These are phyloP conservation scores for Aspergillus candidus DNA, from an alignment of 2,329 filamentous ascomycete genomes.

Conservation along the genomic window DNA sequence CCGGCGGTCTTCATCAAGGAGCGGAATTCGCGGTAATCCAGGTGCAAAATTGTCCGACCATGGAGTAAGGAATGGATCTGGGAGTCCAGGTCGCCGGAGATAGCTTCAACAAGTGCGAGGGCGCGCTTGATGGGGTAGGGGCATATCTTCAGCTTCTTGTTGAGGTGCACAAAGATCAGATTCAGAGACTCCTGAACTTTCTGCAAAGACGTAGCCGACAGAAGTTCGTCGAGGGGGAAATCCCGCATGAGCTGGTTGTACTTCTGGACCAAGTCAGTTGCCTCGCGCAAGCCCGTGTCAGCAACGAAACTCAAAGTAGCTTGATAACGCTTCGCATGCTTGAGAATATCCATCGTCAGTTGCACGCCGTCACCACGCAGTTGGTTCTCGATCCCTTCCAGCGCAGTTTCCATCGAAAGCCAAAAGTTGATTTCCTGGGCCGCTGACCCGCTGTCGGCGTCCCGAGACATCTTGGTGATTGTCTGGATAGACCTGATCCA, in stretches of 20 bases:
- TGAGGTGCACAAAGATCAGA: conserved; percentile 88
- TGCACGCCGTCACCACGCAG: conserved; percentile 81
- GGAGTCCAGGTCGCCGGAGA: conserved; percentile 85
- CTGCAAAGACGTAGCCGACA: conserved; percentile 81
- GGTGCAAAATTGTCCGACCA: conserved; percentile 80
- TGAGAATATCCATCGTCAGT: conserved; percentile 88
- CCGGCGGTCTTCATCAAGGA: conserved; percentile 77
- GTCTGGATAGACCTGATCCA: conserved; percentile 99
- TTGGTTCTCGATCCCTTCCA: conserved; percentile 87
- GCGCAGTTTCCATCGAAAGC: conserved; percentile 89
- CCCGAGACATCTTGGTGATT: conserved; percentile 89
- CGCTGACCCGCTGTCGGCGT: conserved; percentile 70
- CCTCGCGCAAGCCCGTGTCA: conserved; percentile 93
- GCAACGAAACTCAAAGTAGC: conserved; percentile 94
- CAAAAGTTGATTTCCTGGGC: conserved; percentile 99
- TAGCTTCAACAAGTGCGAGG: conserved; percentile 89
- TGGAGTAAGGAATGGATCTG: conserved; percentile 80
- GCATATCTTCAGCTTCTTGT: conserved; percentile 95
- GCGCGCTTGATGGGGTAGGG: conserved; percentile 91
- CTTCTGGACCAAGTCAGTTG: conserved; percentile 92
- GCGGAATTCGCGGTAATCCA: conserved; percentile 87
- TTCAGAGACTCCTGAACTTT: conserved; percentile 86
- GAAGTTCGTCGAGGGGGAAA: conserved; percentile 88
- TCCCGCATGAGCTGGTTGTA: conserved; percentile 99
- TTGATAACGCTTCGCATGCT: conserved; percentile 96